Conservation (phyloP, 371 early-diverging fungal species). For the Rhizopus stolonifer region DNA sequence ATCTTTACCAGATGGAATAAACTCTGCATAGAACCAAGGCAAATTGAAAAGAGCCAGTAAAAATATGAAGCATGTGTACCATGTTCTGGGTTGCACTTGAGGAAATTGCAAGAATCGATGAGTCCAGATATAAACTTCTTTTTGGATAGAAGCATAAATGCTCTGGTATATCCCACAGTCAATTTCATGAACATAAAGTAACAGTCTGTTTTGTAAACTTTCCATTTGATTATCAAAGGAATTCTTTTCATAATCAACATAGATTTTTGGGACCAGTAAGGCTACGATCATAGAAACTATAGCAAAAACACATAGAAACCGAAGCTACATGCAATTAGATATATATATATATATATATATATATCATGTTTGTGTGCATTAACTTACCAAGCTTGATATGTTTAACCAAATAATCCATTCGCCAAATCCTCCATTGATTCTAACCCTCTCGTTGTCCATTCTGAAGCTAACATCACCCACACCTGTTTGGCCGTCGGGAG, state of each 20-base stretch:
- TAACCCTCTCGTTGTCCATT: slow-evolving; percentile 58
- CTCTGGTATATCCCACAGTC: slow-evolving; percentile 16
- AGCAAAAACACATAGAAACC: slow-evolving; percentile 25
- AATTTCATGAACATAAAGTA: slow-evolving; percentile 33
- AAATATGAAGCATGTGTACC: slow-evolving; percentile 44
- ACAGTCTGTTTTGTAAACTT: slow-evolving; percentile 11
- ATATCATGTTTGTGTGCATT: no score
- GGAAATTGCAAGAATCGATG: slow-evolving; percentile 35
- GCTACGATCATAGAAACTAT: slow-evolving; percentile 21
- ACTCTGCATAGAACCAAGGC: slow-evolving; percentile 56
- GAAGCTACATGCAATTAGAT: slow-evolving; percentile 17
- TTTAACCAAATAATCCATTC: slow-evolving; percentile 72
- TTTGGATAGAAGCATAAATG: slow-evolving; percentile 21
- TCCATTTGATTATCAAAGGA: background rate
- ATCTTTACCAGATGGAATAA: slow-evolving; percentile 53
- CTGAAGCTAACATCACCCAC: slow-evolving; percentile 53
- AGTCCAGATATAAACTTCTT: slow-evolving; percentile 31
- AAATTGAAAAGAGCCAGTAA: slow-evolving; percentile 46
- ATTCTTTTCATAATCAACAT: slow-evolving; percentile 15
- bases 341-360: background rate
- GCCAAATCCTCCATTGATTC: slow-evolving; percentile 68
- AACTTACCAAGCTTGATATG: slow-evolving; percentile 49
- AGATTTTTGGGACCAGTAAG: slow-evolving; percentile 39
- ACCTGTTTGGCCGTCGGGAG: slow-evolving; percentile 52
- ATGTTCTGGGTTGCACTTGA: slow-evolving; percentile 28